Percentiles rank a stretch among this genome's conserved stretches.
Evolutionary conservation across 257 asterid genomes (phyloP).

Genomic region (Buddleja alternifolia): DNA sequence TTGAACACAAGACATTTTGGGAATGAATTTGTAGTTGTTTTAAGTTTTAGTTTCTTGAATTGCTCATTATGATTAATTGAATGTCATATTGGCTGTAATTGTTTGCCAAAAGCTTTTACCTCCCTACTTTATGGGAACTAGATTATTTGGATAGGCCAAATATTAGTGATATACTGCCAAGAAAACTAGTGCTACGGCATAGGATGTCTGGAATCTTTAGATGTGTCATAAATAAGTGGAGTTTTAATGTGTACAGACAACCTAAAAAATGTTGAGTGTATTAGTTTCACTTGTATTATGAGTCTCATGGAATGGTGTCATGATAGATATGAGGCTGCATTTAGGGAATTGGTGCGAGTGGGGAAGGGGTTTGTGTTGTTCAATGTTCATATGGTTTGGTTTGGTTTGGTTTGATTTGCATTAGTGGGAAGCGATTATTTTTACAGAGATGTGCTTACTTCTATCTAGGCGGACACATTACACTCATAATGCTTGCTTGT

Average conservation of each 20-base stretch:
- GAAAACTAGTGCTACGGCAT: not conserved
- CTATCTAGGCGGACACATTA: too few species aligned
- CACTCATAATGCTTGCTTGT: too few species aligned
- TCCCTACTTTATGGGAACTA: constrained; percentile 3
- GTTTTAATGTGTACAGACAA: not conserved
- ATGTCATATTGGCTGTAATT: not conserved
- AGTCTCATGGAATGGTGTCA: not conserved
- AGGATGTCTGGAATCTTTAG: too few species aligned
- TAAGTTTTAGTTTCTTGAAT: not conserved
- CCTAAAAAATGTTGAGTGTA: not conserved
- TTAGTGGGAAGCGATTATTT: too few species aligned
- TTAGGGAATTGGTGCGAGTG: too few species aligned
- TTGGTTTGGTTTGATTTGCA: too few species aligned
- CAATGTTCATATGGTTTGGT: too few species aligned
- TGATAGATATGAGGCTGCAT: too few species aligned
- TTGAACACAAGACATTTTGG: not conserved
- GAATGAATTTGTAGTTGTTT: constrained; percentile 4
- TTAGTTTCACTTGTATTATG: not conserved
- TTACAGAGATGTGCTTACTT: too few species aligned
- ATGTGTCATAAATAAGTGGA: not conserved
- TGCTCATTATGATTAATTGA: not conserved
- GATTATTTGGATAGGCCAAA: not conserved
- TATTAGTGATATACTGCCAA: not conserved
- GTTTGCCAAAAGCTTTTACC: not conserved
- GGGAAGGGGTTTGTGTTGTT: too few species aligned